A percentile compares a stretch with the other conserved stretches of the same genome.
phyloP scores from a whole-genome alignment of 257 asterid species.

The Solanum appendiculatum region DNA sequence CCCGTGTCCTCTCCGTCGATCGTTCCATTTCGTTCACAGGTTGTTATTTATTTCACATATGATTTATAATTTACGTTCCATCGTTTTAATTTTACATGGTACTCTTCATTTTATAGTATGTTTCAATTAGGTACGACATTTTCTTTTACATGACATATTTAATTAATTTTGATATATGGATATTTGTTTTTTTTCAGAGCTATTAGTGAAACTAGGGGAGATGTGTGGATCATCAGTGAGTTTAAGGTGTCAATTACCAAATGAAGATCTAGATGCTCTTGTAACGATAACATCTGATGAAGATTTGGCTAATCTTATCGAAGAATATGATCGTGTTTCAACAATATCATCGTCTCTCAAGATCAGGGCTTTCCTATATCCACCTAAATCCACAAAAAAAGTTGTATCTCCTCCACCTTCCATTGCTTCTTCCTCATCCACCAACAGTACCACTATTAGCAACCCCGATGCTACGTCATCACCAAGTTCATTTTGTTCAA shows the following conservation, averaged over 20 bases:
- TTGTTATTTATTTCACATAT: not conserved
- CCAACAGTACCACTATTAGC: conserved; percentile 16
- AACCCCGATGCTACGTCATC: conserved; percentile 23
- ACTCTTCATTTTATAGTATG: not conserved
- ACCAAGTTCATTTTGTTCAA: conserved; percentile 27
- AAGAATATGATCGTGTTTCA: conserved; percentile 54
- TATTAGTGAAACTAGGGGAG: conserved; percentile 52
- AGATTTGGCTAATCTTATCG: conserved; percentile 64
- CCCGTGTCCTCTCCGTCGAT: conserved; percentile 71
- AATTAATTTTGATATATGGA: not conserved
- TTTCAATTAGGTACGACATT: not conserved
- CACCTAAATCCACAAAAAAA: conserved; percentile 35
- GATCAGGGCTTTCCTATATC: conserved; percentile 57
- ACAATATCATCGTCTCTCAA: conserved; percentile 26
- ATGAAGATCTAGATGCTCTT: conserved; percentile 73
- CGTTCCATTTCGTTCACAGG: conserved; percentile 60
- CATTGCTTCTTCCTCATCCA: conserved; percentile 26
- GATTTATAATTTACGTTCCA: not conserved
- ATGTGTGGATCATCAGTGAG: conserved; percentile 56
- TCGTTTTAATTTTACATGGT: not conserved
- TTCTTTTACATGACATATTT: not conserved
- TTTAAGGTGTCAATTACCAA: conserved; percentile 65
- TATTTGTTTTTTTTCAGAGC: conserved; percentile 23
- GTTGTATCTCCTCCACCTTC: conserved; percentile 37
- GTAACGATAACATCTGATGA: conserved; percentile 70